Evolutionary conservation across 2,329 filamentous ascomycete genomes (phyloP), one percentile per base, ranked within the genome.

Genomic region (Escovopsis sp.): DNA sequence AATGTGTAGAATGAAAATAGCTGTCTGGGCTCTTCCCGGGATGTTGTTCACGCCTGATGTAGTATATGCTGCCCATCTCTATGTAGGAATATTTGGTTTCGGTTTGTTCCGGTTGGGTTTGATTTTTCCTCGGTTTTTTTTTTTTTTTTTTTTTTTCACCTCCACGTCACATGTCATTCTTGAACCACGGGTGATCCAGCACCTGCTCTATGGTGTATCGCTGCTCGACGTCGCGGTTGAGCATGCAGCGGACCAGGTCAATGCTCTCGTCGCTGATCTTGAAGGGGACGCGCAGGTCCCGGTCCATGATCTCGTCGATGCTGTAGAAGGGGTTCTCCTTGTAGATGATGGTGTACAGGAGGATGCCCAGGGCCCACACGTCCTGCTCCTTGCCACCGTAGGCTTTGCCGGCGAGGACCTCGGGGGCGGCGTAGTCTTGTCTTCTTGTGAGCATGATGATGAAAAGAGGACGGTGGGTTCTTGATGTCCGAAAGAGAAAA

Each of bases 321-420:
- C 84, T 93, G 71, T 96, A 96, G 62, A 95, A 98, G 1, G 91
- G 89, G 57, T 98, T 98, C 65, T 98, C 91, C 65, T 96, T 98
- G 72, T 98, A 98, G 55, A 96, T 83, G 56, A 98, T 95, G 25
- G 91, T 98, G 67, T 98, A 98, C 12, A 98, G 76, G 24, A 98
- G 73, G 54, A 98, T 96, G 20, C 91, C 91, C 13, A 98, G 72
- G 1, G 91, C 91, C 91, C 91, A 98, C 27, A 98, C 87, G 56
- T 98, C 91, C 67, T 98, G 91, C 60, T 94, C 89, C 62, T 93
- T 94, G 55, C 91, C 91, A 50, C 83, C 77, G 63, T 98, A 98
- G 13, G 88, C 82, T 52, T 81, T 82, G 38, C 91, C 91, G 44
- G 87, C 87, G 39, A 98, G 73, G 42, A 98, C 91, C 66, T 98